Evolutionary conservation across 805 yeast species (phyloP).

Genomic region (Pichia heedii): DNA sequence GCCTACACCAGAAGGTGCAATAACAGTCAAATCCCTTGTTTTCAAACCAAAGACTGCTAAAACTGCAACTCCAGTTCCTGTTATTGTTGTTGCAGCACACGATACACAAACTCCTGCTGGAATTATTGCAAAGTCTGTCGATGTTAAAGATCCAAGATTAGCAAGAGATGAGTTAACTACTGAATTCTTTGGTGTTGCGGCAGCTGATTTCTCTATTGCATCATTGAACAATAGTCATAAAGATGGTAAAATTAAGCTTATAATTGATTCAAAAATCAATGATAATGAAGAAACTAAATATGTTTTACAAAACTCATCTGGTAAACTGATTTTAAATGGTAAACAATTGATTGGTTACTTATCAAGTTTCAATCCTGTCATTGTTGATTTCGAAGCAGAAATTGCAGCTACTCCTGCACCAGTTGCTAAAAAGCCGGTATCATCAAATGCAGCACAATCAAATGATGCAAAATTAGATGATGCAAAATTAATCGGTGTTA

Average conservation of each 20-base stretch:
- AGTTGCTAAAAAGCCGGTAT: slow-evolving; percentile 26
- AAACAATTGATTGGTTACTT: slow-evolving; percentile 38
- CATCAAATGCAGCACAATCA: slow-evolving; percentile 27
- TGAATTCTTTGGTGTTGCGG: slow-evolving; percentile 46
- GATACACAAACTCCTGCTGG: slow-evolving; percentile 62
- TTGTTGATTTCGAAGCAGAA: slow-evolving; percentile 46
- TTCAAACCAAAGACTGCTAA: slow-evolving; percentile 91
- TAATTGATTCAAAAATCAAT: slow-evolving; percentile 45
- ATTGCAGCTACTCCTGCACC: slow-evolving; percentile 31
- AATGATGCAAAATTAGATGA: slow-evolving; percentile 58
- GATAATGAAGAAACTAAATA: slow-evolving; percentile 31
- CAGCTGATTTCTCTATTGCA: slow-evolving; percentile 58
- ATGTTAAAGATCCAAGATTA: slow-evolving; percentile 76
- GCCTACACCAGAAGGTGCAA: slow-evolving; percentile 41
- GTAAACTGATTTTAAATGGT: slow-evolving; percentile 44
- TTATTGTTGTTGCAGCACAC: slow-evolving; percentile 68
- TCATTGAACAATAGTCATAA: slow-evolving; percentile 38
- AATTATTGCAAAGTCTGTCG: slow-evolving; percentile 55
- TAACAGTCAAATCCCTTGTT: slow-evolving; percentile 63
- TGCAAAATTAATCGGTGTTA: slow-evolving; percentile 90
- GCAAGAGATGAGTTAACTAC: slow-evolving; percentile 75
- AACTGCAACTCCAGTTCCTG: slow-evolving; percentile 67
- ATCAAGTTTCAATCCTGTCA: slow-evolving; percentile 40
- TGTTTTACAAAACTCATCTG: slow-evolving; percentile 42
- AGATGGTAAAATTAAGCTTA: slow-evolving; percentile 46